These are phyloP conservation scores for Cyclotella cryptica DNA, from an alignment of 108 stramenopile species.

Conservation along the genomic window DNA sequence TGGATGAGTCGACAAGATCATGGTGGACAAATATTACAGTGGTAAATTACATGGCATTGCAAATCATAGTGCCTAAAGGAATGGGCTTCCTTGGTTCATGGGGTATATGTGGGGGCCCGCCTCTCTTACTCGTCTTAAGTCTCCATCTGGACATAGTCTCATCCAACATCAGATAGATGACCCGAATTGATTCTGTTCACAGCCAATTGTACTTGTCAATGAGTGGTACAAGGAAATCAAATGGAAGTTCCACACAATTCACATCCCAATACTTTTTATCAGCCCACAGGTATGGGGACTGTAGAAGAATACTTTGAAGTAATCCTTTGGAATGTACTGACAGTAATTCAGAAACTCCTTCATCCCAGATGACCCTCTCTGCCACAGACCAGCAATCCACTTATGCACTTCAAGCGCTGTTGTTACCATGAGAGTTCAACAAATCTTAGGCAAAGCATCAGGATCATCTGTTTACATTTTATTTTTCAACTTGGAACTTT, in stretches of 20 bases:
- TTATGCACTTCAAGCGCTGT: constrained; percentile 3
- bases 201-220: constrained; percentile 11
- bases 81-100: constrained; percentile 30
- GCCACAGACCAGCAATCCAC: constrained; percentile 29
- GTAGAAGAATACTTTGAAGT: constrained; percentile 22
- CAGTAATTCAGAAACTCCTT: constrained; percentile 18
- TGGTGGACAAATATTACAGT: constrained; percentile 18
- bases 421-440: constrained; percentile 21
- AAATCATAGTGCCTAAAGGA: constrained; percentile 23
- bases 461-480: constrained; percentile 12
- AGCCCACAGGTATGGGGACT: constrained; percentile 31
- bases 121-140: constrained; percentile 21
- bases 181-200: neutral
- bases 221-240: constrained; percentile 24
- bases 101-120: constrained; percentile 15
- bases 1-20: neutral
- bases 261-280: constrained; percentile 22
- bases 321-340: constrained; percentile 17
- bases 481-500: neutral
- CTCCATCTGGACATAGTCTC: constrained; percentile 25
- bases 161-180: constrained; percentile 16
- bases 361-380: constrained; percentile 3
- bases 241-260: constrained; percentile 2
- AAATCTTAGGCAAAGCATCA: constrained; percentile 22
- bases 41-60: constrained; percentile 6